phyloP scores from a whole-genome alignment of 306 rosid species.

The Cicer bijugum region DNA sequence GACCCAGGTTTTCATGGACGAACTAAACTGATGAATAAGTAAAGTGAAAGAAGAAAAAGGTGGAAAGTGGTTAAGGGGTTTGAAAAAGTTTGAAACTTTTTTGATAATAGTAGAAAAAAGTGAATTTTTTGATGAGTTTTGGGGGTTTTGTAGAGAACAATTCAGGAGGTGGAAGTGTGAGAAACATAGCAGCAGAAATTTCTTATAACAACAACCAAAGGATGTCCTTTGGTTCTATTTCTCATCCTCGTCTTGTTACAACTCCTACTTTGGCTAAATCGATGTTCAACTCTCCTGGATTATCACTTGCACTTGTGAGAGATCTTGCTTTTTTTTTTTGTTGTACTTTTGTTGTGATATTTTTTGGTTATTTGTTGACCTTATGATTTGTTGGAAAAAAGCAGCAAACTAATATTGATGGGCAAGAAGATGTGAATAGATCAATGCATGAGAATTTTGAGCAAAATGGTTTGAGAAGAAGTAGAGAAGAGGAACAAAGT shows the following conservation, averaged over 20 bases:
- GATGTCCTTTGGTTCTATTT: conserved; percentile 75
- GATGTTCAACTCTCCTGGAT: conserved; percentile 90
- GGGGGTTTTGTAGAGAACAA: conserved; percentile 82
- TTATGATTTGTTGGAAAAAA: neutral
- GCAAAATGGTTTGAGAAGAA: conserved; percentile 60
- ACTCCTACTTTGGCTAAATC: conserved; percentile 78
- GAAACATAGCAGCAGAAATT: conserved; percentile 70
- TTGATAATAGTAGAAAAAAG: conserved; percentile 1
- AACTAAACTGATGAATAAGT: conserved; percentile 32
- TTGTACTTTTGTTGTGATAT: conserved; percentile 14
- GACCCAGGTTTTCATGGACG: conserved; percentile 1
- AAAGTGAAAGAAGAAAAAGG: neutral
- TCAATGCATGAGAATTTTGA: conserved; percentile 63
- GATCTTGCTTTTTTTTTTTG: conserved; percentile 29
- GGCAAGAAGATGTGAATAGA: conserved; percentile 68
- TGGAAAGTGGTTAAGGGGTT: conserved; percentile 1
- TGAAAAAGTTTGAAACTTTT: neutral
- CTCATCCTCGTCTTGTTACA: conserved; percentile 73
- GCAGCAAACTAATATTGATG: conserved; percentile 77
- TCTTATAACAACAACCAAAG: conserved; percentile 54
- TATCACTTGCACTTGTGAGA: conserved; percentile 87
- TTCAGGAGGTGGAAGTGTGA: conserved; percentile 66
- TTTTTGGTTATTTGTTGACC: neutral
- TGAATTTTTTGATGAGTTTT: conserved; percentile 86
- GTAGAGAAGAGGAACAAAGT: conserved; percentile 91